Evolutionary conservation across 768 basidiomycete genomes (phyloP), one percentile per base, ranked within the genome.

Genomic region (Boletus sp.): DNA sequence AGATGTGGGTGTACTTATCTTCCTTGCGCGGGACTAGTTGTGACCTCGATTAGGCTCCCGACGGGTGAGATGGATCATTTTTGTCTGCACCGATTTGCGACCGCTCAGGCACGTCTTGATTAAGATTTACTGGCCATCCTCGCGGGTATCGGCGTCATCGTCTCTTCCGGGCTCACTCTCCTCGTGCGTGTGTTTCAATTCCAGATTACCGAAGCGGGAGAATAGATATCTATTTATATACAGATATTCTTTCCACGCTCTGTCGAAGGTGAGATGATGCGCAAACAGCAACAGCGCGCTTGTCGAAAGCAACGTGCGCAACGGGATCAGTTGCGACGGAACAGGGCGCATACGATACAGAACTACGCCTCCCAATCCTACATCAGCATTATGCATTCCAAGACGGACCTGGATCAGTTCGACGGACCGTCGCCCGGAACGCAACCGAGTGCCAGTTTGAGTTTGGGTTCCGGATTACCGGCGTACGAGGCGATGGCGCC

Each of bases 191-290:
- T 29, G 13, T 47, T 38, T 42, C 13, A 5, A n/a, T 17, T 5
- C 10, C 23, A 35, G 3, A 27, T 34, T 15, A 5, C 4, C 13
- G 7, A 33, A 23, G 15, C 32, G 1, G 15, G 19, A 1, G 21
- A 47, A 27, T n/a, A 10, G 17, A 19, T 11, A n/a, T 41, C n/a
- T 33, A n/a, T 41, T 34, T 25, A 19, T 11, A 7, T 30, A 56
- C 17, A 90, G 88, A 87, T 91, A 34, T 92, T 92, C 77, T 92
- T 91, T 74, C 90, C 90, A 49, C 86, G 90, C 38, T 87, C 85
- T 6, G 78, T 86, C 41, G 79, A 87, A 68, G 73, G 78, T 19
- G 87, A 88, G 69, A 84, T 87, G 23, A 74, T 78, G 4, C 70
- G 73, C 5, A 76, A 72, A 25, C 83, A 85, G 45, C 77, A 77